Conservation (phyloP, 2,329 filamentous ascomycete genomes). For the Pseudovirgaria hyperparasitica region DNA sequence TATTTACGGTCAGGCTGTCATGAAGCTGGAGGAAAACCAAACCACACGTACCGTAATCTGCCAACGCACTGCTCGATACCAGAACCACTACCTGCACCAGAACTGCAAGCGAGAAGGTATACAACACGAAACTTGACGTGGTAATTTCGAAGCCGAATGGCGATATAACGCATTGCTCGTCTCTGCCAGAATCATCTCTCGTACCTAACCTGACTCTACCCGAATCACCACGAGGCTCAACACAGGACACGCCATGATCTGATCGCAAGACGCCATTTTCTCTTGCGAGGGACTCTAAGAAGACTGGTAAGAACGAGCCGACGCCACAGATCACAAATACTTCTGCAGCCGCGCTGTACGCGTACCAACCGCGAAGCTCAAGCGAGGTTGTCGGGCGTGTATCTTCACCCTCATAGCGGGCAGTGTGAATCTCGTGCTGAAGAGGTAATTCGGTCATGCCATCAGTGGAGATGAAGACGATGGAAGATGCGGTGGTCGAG, state of each 20-base stretch:
- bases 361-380: conserved; percentile 81
- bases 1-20: background rate
- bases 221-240: conserved; percentile 13
- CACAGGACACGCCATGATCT: conserved; percentile 61
- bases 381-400: conserved; percentile 65
- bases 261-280: conserved; percentile 76
- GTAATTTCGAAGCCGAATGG: conserved; percentile 72
- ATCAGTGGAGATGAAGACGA: too few relatives aligned
- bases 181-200: conserved; percentile 9
- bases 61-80: conserved; percentile 83
- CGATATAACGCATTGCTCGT: conserved; percentile 61
- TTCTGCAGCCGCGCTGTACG: conserved; percentile 81
- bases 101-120: conserved; percentile 84
- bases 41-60: conserved; percentile 69
- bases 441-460: too few relatives aligned
- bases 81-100: conserved; percentile 76
- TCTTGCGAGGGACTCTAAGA: conserved; percentile 77
- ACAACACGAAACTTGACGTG: conserved; percentile 89
- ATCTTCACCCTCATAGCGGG: conserved; percentile 18
- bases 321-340: conserved; percentile 84
- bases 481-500: too few relatives aligned
- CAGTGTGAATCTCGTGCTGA: too few relatives aligned
- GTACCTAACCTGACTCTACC: conserved; percentile 6
- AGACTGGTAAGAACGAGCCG: conserved; percentile 82
- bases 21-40: background rate